These are phyloP conservation scores for Metschnikowia gruessii DNA, from an alignment of 805 yeast species.

Conservation along the genomic window DNA sequence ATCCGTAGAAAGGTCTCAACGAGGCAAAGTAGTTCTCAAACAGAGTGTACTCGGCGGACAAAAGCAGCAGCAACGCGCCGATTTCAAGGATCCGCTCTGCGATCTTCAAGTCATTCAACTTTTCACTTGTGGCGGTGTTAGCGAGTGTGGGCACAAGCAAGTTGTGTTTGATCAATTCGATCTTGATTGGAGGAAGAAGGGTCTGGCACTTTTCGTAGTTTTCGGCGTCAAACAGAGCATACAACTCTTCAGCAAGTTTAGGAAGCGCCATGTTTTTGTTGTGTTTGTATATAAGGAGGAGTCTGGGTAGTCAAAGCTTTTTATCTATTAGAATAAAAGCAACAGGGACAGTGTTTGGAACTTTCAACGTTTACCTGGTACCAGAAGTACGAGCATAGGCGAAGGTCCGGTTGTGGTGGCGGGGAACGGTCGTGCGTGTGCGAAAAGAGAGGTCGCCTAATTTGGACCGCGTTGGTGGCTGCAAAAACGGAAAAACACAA, in stretches of 20 bases:
- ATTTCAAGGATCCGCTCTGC: conserved; percentile 83
- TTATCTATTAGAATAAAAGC: not conserved
- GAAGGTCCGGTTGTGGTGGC: too few species aligned
- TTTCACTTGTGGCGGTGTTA: conserved; percentile 36
- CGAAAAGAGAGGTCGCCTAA: too few species aligned
- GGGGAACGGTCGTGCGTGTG: too few species aligned
- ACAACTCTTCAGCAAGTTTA: conserved; percentile 65
- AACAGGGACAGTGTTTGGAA: not conserved
- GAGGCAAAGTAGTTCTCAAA: conserved; percentile 73
- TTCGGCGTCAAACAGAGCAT: conserved; percentile 57
- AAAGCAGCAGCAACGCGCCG: conserved; percentile 79
- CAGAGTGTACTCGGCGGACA: conserved; percentile 54
- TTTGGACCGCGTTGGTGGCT: too few species aligned
- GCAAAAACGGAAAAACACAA: too few species aligned
- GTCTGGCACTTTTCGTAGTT: conserved; percentile 60
- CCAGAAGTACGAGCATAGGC: too few species aligned
- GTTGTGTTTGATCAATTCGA: conserved; percentile 74
- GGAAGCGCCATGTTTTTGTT: conserved; percentile 54
- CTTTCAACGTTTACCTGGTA: too few species aligned
- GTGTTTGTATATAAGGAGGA: not conserved
- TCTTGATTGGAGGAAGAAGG: conserved; percentile 67
- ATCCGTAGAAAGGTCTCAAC: conserved; percentile 72
- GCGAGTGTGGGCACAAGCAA: conserved; percentile 61
- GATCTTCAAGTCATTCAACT: conserved; percentile 65
- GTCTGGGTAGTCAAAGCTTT: not conserved